phyloP scores from a whole-genome alignment of 2,329 filamentous ascomycete genomes.

The Pseudogymnoascus sp. region DNA sequence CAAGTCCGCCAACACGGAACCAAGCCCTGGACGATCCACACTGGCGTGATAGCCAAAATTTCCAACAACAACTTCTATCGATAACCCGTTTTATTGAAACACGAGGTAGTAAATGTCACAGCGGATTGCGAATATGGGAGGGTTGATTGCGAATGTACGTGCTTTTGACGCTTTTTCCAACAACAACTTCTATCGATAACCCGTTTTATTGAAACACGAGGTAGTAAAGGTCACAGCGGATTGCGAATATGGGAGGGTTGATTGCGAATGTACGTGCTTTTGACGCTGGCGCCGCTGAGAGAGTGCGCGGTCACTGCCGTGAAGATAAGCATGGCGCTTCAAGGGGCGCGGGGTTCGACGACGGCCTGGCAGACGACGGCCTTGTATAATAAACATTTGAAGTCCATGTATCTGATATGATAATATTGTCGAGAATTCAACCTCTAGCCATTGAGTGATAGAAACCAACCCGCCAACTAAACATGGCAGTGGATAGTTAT shows the following conservation, averaged over 20 bases:
- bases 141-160: not conserved
- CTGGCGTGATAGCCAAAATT: not conserved
- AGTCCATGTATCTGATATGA: slow-evolving; percentile 1
- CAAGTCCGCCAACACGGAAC: not conserved
- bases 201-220: not conserved
- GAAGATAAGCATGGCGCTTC: slow-evolving; percentile 3
- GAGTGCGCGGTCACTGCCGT: not conserved
- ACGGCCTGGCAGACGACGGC: not conserved
- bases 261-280: not conserved
- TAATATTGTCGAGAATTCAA: not conserved
- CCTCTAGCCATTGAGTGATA: not conserved
- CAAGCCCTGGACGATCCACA: not conserved
- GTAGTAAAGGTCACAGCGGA: not conserved
- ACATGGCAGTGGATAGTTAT: not conserved
- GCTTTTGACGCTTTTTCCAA: not conserved
- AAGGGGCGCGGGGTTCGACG: not conserved
- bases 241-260: slow-evolving; percentile 2
- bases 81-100: not conserved
- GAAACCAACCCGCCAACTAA: not conserved
- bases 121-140: slow-evolving; percentile 1
- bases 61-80: not conserved
- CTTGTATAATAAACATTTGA: slow-evolving; percentile 3
- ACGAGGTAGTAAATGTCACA: not conserved
- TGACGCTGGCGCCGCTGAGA: not conserved
- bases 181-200: not conserved